Percentiles rank a stretch among this genome's conserved stretches.
These are phyloP conservation scores for Scleromitrula shiraiana DNA, from an alignment of 2,329 filamentous ascomycete species.

Conservation along the genomic window DNA sequence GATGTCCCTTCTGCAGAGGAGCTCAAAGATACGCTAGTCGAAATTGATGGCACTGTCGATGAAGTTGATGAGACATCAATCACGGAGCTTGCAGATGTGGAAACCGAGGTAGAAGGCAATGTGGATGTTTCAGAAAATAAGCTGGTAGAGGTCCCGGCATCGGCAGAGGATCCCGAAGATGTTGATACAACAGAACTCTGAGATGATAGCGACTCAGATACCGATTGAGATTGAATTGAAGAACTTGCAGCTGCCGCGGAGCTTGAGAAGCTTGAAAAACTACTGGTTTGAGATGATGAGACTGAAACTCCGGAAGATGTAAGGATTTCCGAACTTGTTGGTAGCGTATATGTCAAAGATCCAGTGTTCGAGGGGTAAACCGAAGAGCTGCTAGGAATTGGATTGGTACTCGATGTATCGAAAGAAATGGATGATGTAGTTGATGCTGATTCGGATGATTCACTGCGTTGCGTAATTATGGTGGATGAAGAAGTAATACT, in stretches of 20 bases:
- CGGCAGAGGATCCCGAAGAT: background rate
- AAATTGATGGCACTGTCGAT: background rate
- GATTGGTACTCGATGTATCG: background rate
- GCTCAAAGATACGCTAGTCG: background rate
- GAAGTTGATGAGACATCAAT: no score
- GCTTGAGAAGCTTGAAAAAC: background rate
- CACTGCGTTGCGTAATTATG: background rate
- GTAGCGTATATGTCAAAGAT: background rate
- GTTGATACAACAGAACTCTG: background rate
- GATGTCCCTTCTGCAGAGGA: background rate
- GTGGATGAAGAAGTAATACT: background rate
- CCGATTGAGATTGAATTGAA: slow-evolving; percentile 1
- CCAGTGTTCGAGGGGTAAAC: background rate
- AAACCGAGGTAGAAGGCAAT: no score
- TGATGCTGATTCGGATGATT: background rate
- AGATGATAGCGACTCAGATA: background rate
- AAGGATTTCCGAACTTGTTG: background rate
- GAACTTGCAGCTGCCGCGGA: background rate
- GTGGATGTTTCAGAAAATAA: no score
- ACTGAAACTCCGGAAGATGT: background rate
- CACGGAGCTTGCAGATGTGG: background rate
- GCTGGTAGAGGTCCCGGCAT: no score
- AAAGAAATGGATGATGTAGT: background rate
- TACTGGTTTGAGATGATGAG: background rate
- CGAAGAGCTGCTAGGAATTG: background rate